Conservation (phyloP, 768 basidiomycete genomes). For the Gelatoporia subvermispora region DNA sequence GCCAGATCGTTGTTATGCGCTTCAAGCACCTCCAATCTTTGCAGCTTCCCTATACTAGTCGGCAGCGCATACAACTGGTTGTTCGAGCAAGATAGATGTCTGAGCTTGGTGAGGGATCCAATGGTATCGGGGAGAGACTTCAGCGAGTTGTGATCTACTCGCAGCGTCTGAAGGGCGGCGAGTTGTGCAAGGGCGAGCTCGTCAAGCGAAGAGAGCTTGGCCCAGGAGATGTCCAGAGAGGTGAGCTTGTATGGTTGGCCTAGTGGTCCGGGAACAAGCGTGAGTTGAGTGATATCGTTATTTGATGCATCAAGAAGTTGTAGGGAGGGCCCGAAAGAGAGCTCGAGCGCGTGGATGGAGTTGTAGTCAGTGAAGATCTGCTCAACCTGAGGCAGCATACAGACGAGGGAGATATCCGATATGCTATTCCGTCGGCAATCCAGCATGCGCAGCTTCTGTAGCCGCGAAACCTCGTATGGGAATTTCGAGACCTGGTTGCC, state of each 20-base stretch:
- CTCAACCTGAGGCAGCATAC: conserved; percentile 64
- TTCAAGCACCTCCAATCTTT: conserved; percentile 71
- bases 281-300: conserved; percentile 85
- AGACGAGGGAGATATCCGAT: conserved; percentile 64
- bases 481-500: conserved; percentile 78
- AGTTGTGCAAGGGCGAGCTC: conserved; percentile 70
- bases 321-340: conserved; percentile 65
- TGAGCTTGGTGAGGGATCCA: conserved; percentile 66
- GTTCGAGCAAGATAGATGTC: conserved; percentile 81
- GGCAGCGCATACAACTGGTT: conserved; percentile 82
- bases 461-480: conserved; percentile 51
- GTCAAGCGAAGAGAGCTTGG: conserved; percentile 82
- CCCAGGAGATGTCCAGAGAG: conserved; percentile 78
- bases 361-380: conserved; percentile 80
- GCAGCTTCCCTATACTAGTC: conserved; percentile 65
- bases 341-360: conserved; percentile 70
- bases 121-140: conserved; percentile 80
- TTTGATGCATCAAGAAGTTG: conserved; percentile 69
- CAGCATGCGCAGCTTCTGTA: conserved; percentile 60
- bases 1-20: conserved; percentile 88
- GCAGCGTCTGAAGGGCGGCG: conserved; percentile 62
- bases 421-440: conserved; percentile 88
- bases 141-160: conserved; percentile 84
- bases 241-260: conserved; percentile 57
- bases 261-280: conserved; percentile 48